Evolutionary conservation across 2,329 filamentous ascomycete genomes (phyloP).

Genomic region (Fusarium cyanostomum): DNA sequence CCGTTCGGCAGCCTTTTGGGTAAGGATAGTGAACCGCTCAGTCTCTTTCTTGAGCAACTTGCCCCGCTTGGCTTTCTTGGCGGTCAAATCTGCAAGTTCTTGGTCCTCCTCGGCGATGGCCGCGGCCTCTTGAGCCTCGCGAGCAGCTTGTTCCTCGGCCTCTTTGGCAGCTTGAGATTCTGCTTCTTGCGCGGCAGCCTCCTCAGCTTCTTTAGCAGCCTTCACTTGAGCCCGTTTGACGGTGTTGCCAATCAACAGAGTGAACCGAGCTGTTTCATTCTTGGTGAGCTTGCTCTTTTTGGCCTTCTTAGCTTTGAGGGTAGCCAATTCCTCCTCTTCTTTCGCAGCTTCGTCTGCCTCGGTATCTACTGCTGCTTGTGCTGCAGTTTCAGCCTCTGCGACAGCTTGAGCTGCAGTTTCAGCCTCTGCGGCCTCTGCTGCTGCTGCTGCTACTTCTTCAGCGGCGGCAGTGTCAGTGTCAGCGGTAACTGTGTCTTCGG

Average conservation of each 20-base stretch:
- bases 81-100: slow-evolving; percentile 32
- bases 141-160: slow-evolving; percentile 23
- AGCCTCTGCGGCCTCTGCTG: slow-evolving; percentile 12
- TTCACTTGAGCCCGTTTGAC: slow-evolving; percentile 38
- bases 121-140: slow-evolving; percentile 30
- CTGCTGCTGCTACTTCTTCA: slow-evolving; percentile 26
- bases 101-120: slow-evolving; percentile 42
- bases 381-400: slow-evolving; percentile 30
- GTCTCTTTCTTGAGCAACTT: slow-evolving; percentile 39
- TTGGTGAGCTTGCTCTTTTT: slow-evolving; percentile 49
- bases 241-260: slow-evolving; percentile 29
- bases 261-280: slow-evolving; percentile 35
- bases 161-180: slow-evolving; percentile 29
- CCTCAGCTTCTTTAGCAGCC: slow-evolving; percentile 32
- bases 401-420: slow-evolving; percentile 26
- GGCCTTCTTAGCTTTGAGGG: slow-evolving; percentile 38
- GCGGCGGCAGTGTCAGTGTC: slow-evolving; percentile 15
- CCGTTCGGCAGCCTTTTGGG: slow-evolving; percentile 19
- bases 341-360: slow-evolving; percentile 30
- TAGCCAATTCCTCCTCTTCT: slow-evolving; percentile 40
- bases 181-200: slow-evolving; percentile 21
- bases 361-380: slow-evolving; percentile 32
- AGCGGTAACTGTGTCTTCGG: not conserved
- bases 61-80: slow-evolving; percentile 38
- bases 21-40: slow-evolving; percentile 34